Base-by-base conservation (phyloP, 164 flowering plant genomes). In the Kingdonia uniflora region DNA sequence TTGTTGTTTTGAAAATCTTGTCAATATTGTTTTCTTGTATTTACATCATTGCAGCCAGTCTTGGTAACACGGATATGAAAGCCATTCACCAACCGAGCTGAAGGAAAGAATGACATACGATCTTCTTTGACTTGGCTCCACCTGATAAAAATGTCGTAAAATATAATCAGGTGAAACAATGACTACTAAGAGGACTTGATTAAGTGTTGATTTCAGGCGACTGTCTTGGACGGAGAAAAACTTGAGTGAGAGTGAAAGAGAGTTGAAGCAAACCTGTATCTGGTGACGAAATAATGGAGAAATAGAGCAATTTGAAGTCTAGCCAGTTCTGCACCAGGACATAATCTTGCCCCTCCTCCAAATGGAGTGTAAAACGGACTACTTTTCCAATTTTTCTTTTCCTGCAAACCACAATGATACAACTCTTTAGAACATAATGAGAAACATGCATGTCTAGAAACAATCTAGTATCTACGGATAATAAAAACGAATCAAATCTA, bases 271-370 rank as follows among this genome's bases (percentile, higher is more conserved):
- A 7, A 79, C 95, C 80, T 74, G 65, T 73, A 85, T 17, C 66
- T 64, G 20, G 80, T 76, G 1, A 76, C 70, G 51, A 88, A 85
- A 60, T 74, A 71, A 58, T 80, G 94, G 24, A 88, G 82, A 62
- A 88, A 88, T 1, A 85, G 63, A 47, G 94, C 82, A 54, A 88
- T 88, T 59, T 85, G 94, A 59, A 88, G 83, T 14, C 91, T 76
- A 65, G 91, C 86, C 40, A 88, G 44, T 60, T 88, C 96, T 12
- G 96, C 90, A 6, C 96, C 96, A 0, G 96, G 96, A 65, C 96
- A 85, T 29, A 82, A 81, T 24, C 96, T 64, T 40, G 80, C 72
- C 0, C 96, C 96, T 47, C 96, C 94, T 48, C 96, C 96, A 63
- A 88, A 88, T 1, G 96, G 94, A 15, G 82, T 56, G 63, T 64